Percentiles rank a stretch among this genome's conserved stretches.
These are phyloP conservation scores for Neonectria ditissima DNA, from an alignment of 2,329 filamentous ascomycete species.

Conservation along the genomic window DNA sequence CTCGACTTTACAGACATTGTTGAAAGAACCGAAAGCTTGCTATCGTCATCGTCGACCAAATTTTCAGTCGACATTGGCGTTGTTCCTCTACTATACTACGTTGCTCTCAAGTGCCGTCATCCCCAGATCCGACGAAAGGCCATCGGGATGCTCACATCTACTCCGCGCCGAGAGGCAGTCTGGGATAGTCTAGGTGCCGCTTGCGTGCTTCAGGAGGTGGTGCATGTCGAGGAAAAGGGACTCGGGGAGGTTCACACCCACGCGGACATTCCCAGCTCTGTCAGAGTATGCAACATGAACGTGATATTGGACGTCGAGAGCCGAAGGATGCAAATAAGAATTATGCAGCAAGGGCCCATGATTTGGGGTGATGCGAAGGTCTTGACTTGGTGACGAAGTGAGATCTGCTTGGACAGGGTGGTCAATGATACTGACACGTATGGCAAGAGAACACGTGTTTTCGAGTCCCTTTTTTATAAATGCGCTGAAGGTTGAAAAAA, in stretches of 20 bases:
- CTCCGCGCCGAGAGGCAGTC: constrained; percentile 30
- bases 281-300: constrained; percentile 22
- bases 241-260: constrained; percentile 5
- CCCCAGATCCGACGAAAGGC: constrained; percentile 27
- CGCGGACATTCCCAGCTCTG: constrained; percentile 19
- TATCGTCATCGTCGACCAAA: constrained; percentile 9
- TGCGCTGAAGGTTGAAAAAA: no score
- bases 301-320: constrained; percentile 26
- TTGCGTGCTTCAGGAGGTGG: constrained; percentile 16
- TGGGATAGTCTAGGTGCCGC: constrained; percentile 34
- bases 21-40: constrained; percentile 5
- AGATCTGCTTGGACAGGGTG: neutral
- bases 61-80: constrained; percentile 29
- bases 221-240: constrained; percentile 29
- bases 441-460: no score
- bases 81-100: constrained; percentile 32
- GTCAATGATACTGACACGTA: no score
- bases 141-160: constrained; percentile 18
- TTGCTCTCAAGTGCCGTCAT: constrained; percentile 34
- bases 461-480: no score
- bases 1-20: constrained; percentile 24
- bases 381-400: constrained; percentile 23
- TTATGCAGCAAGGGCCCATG: constrained; percentile 15
- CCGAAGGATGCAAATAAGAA: constrained; percentile 16
- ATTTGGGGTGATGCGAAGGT: constrained; percentile 23